Percentiles rank a stretch among this genome's conserved stretches.
Conservation (phyloP, 805 yeast genomes). For the Maudiozyma pseudohumilis region DNA sequence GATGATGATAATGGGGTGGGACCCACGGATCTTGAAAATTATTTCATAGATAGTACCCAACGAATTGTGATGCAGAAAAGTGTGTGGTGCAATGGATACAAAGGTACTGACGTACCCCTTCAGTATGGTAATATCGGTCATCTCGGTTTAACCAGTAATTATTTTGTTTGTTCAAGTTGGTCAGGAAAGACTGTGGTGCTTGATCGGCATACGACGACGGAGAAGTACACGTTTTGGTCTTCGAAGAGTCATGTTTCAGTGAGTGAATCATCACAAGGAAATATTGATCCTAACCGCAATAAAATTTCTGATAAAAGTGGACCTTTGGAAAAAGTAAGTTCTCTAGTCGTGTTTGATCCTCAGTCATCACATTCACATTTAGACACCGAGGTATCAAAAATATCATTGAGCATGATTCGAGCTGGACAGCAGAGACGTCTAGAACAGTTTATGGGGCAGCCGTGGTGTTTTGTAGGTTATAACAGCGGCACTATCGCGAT, state of each 20-base stretch:
- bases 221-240: slow-evolving; percentile 7
- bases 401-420: slow-evolving; percentile 9
- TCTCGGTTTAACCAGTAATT: slow-evolving; percentile 6
- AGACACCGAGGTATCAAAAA: background rate
- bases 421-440: no score
- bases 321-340: slow-evolving; percentile 4
- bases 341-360: slow-evolving; percentile 5
- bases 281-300: slow-evolving; percentile 5
- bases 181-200: slow-evolving; percentile 14
- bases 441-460: slow-evolving; percentile 5
- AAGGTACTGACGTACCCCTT: no score
- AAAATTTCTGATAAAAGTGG: background rate
- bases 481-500: slow-evolving; percentile 24
- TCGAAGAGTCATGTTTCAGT: slow-evolving; percentile 17
- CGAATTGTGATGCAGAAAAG: slow-evolving; percentile 1
- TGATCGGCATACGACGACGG: slow-evolving; percentile 1
- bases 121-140: slow-evolving; percentile 12
- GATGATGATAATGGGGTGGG: background rate
- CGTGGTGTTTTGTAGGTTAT: slow-evolving; percentile 28
- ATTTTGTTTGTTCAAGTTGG: slow-evolving; percentile 16
- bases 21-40: background rate
- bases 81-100: background rate
- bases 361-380: background rate
- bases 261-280: slow-evolving; percentile 21
- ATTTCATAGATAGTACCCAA: background rate